A percentile compares a stretch with the other conserved stretches of the same genome.
Evolutionary conservation across 805 yeast genomes (phyloP).

Genomic region (Schwanniomyces polymorphus): DNA sequence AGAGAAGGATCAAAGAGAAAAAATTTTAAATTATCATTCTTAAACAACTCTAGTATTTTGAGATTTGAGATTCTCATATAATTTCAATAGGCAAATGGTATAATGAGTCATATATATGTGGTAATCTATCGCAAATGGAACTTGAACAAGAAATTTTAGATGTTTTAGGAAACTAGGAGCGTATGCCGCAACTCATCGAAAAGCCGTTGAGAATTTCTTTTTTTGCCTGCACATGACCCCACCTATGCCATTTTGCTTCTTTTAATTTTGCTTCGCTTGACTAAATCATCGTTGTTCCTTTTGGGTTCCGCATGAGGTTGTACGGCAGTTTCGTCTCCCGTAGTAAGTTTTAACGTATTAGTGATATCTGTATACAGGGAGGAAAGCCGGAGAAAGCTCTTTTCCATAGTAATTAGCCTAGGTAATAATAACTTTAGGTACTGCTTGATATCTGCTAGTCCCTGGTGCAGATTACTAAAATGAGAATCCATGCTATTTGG

Average conservation of each 20-base stretch:
- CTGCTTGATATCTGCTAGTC: constrained; percentile 13
- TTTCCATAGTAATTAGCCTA: constrained; percentile 10
- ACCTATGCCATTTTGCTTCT: background rate
- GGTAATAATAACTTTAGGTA: constrained; percentile 16
- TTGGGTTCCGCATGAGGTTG: background rate
- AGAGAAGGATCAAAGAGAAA: background rate
- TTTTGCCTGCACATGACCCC: background rate
- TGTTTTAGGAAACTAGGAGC: constrained; percentile 3
- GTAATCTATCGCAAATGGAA: background rate
- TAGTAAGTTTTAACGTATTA: background rate
- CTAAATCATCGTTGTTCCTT: background rate
- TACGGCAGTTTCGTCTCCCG: background rate
- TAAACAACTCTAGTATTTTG: background rate
- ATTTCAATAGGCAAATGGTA: background rate
- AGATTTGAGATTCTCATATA: background rate
- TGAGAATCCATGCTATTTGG: background rate
- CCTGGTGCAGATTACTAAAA: constrained; percentile 1
- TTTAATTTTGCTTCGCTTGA: background rate
- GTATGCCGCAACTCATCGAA: background rate
- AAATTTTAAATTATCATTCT: background rate
- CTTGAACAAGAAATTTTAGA: background rate
- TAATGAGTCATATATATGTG: constrained; percentile 1
- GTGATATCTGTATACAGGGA: constrained; percentile 1
- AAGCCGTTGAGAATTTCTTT: background rate
- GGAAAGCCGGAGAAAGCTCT: constrained; percentile 1